Percentiles rank a stretch among this genome's conserved stretches.
Evolutionary conservation across 2,329 filamentous ascomycete species (phyloP).

Genomic region (Pseudogymnoascus sp.): DNA sequence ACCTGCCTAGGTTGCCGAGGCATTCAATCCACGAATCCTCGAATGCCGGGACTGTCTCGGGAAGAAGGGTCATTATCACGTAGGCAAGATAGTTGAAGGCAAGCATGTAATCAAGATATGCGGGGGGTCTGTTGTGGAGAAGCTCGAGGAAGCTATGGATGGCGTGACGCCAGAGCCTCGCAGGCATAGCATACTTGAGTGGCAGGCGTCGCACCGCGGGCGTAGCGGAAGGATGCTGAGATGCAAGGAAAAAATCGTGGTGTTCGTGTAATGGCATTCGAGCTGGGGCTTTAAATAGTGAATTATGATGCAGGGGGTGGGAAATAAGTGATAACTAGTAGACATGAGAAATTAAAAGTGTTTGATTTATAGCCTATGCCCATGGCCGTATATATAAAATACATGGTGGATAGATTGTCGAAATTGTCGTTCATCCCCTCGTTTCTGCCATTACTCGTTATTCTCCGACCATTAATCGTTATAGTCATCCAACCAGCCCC

Average conservation of each 20-base stretch:
- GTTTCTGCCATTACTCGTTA: neutral
- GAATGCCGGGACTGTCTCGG: slow-evolving; percentile 78
- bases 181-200: slow-evolving; percentile 82
- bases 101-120: slow-evolving; percentile 80
- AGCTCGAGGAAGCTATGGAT: slow-evolving; percentile 82
- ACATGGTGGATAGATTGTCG: neutral
- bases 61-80: slow-evolving; percentile 78
- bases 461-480: neutral
- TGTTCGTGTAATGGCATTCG: slow-evolving; percentile 53
- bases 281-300: neutral
- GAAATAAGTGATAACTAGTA: neutral
- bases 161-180: slow-evolving; percentile 87
- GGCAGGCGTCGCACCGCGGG: slow-evolving; percentile 61
- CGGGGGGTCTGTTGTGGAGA: slow-evolving; percentile 64
- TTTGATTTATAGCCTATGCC: neutral
- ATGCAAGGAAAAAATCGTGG: slow-evolving; percentile 79
- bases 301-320: neutral
- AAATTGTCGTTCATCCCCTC: neutral
- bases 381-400: neutral
- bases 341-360: neutral
- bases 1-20: slow-evolving; percentile 75
- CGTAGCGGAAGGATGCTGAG: slow-evolving; percentile 74
- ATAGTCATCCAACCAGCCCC: neutral
- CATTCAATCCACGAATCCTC: slow-evolving; percentile 92
- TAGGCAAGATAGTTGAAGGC: slow-evolving; percentile 89